Evolutionary conservation across 2,329 filamentous ascomycete genomes (phyloP), one percentile per base, ranked within the genome.

Genomic region (Chaetomiaceae sp.): DNA sequence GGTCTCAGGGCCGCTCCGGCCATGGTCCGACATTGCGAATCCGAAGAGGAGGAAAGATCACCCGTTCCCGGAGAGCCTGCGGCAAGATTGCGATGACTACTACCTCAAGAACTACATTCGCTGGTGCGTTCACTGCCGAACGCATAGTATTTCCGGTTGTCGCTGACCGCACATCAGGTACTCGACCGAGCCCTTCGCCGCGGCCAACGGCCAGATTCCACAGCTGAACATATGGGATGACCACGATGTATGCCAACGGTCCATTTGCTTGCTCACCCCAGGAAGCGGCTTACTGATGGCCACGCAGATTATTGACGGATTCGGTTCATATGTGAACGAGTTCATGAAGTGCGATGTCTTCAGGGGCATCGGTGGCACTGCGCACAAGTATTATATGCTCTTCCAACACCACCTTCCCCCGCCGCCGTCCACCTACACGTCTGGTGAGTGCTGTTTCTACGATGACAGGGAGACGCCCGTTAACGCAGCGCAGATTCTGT

Each of bases 221-320:
- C 94, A 95, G 78, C 70, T 98, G 55, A 98, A 97, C 60, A 87
- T 98, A 36, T 98, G 91, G 90, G 93, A 98, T 64, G 93, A 98
- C 58, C 93, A 97, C 63, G 87, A 93, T 62, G 62, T 78, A 70
- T 76, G 68, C 77, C 11, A n/a, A n/a, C n/a, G n/a, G n/a, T n/a
- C n/a, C n/a, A n/a, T n/a, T n/a, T n/a, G n/a, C n/a, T n/a, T n/a
- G n/a, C n/a, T n/a, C n/a, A n/a, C n/a, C n/a, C n/a, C n/a, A n/a
- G n/a, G n/a, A n/a, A n/a, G n/a, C n/a, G n/a, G n/a, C n/a, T n/a
- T 24, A 9, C 22, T 27, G 20, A 45, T 45, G 69, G 83, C 56
- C 70, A 47, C 57, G 8, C 75, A 90, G 68, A 89, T 90, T 55
- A 93, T 91, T 56, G 85, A 90, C 65, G 93, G 93, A 0, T 98